These are phyloP conservation scores for Xylaria longipes DNA, from an alignment of 495 filamentous ascomycete genomes.

Conservation along the genomic window DNA sequence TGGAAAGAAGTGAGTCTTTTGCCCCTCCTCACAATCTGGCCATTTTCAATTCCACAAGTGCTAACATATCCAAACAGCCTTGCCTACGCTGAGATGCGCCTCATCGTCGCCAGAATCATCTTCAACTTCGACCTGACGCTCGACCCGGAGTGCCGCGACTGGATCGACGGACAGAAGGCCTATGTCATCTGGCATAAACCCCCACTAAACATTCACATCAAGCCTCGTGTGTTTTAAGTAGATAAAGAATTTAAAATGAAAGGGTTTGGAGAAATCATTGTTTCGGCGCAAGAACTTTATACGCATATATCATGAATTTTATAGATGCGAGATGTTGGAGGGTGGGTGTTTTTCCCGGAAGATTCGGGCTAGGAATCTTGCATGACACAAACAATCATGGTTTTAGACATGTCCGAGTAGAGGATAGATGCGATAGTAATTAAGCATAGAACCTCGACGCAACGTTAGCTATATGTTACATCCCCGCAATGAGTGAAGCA, in stretches of 20 bases:
- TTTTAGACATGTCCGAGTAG: not conserved
- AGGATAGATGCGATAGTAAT: constrained; percentile 19
- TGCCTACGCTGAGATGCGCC: constrained; percentile 54
- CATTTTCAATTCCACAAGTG: not conserved
- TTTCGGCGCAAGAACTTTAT: constrained; percentile 22
- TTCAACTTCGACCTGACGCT: constrained; percentile 59
- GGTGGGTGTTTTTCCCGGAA: not conserved
- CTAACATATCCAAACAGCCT: constrained; percentile 34
- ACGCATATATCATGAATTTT: constrained; percentile 4
- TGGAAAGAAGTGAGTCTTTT: constrained; percentile 57
- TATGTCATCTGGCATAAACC: constrained; percentile 50
- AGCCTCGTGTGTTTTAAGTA: constrained; percentile 31
- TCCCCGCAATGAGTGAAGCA: not conserved
- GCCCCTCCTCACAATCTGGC: too few species aligned
- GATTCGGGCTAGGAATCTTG: not conserved
- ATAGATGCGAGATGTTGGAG: constrained; percentile 1
- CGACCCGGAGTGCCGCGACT: constrained; percentile 42
- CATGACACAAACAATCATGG: not conserved
- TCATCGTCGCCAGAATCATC: constrained; percentile 54
- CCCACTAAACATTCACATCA: constrained; percentile 41
- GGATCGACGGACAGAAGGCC: constrained; percentile 37
- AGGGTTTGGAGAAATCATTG: constrained; percentile 15
- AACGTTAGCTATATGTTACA: too few species aligned
- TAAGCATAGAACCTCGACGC: not conserved
- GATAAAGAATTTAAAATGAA: not conserved